phyloP scores from a whole-genome alignment of 768 basidiomycete species.

The Xerocomellus intermedius region DNA sequence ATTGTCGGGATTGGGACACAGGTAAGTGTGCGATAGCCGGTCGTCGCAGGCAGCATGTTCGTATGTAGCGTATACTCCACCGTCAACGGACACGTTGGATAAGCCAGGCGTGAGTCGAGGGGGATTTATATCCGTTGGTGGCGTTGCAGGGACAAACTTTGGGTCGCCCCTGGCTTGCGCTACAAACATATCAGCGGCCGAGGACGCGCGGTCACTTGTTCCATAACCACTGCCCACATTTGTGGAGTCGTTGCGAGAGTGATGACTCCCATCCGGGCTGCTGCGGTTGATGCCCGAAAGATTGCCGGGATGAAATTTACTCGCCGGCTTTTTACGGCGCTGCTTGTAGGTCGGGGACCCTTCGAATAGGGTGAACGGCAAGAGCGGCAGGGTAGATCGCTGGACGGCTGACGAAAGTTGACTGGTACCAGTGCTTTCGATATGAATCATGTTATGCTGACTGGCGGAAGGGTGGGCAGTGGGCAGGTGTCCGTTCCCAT shows the following conservation, averaged over 20 bases:
- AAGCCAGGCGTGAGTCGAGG: slow-evolving; percentile 22
- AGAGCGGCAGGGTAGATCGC: slow-evolving; percentile 41
- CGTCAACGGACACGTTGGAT: slow-evolving; percentile 21
- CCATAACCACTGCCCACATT: slow-evolving; percentile 29
- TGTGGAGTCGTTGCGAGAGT: slow-evolving; percentile 8
- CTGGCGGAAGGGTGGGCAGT: slow-evolving; percentile 3
- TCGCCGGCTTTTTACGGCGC: slow-evolving; percentile 70
- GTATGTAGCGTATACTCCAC: slow-evolving; percentile 19
- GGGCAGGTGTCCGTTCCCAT: slow-evolving; percentile 17
- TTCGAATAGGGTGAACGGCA: slow-evolving; percentile 74
- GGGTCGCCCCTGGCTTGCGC: slow-evolving; percentile 61
- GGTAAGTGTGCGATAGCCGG: slow-evolving; percentile 17
- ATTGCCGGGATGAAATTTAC: slow-evolving; percentile 30
- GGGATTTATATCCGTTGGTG: slow-evolving; percentile 17
- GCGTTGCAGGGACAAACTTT: slow-evolving; percentile 22
- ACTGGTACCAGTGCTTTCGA: slow-evolving; percentile 22
- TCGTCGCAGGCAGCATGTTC: slow-evolving; percentile 21
- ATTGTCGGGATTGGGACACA: slow-evolving; percentile 14
- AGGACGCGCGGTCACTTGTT: slow-evolving; percentile 35
- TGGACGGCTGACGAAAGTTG: slow-evolving; percentile 21
- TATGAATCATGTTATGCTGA: slow-evolving; percentile 22
- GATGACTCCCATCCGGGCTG: slow-evolving; percentile 22
- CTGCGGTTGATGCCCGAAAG: slow-evolving; percentile 29
- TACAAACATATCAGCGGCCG: slow-evolving; percentile 66
- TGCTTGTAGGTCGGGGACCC: slow-evolving; percentile 89